Evolutionary conservation across 305 asterid species (phyloP).

Genomic region (Fraxinus dipetala): DNA sequence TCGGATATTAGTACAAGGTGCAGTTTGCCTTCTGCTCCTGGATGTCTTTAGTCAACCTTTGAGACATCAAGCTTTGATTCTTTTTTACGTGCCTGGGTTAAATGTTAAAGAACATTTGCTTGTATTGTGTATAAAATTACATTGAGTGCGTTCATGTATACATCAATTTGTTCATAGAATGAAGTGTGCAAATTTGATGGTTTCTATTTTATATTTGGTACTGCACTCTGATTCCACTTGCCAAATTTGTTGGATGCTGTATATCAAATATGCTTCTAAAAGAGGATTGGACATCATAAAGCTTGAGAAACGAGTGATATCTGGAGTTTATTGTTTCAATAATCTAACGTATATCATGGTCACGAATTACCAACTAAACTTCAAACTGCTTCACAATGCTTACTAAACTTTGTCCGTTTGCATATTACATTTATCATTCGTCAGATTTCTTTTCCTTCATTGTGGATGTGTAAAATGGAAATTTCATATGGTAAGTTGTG

Average conservation of each 20-base stretch:
- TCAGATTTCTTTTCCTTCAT: background rate
- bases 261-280: background rate
- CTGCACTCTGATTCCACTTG: background rate
- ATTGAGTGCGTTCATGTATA: constrained; percentile 17
- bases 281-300: background rate
- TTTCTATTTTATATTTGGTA: background rate
- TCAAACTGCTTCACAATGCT: background rate
- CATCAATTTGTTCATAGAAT: background rate
- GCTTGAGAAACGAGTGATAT: background rate
- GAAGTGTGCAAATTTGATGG: background rate
- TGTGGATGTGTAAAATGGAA: background rate
- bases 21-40: background rate
- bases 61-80: constrained; percentile 27
- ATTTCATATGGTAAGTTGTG: background rate
- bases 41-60: background rate
- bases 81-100: constrained; percentile 25
- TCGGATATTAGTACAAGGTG: background rate
- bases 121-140: constrained; percentile 41
- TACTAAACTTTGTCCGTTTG: background rate
- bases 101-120: constrained; percentile 40
- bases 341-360: background rate
- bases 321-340: background rate
- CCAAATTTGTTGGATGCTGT: background rate
- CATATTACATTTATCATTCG: background rate
- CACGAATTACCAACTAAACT: background rate